Evolutionary conservation across 805 yeast genomes (phyloP), one percentile per base, ranked within the genome.

Genomic region (Cyberlindnera xishuangbannaensis): DNA sequence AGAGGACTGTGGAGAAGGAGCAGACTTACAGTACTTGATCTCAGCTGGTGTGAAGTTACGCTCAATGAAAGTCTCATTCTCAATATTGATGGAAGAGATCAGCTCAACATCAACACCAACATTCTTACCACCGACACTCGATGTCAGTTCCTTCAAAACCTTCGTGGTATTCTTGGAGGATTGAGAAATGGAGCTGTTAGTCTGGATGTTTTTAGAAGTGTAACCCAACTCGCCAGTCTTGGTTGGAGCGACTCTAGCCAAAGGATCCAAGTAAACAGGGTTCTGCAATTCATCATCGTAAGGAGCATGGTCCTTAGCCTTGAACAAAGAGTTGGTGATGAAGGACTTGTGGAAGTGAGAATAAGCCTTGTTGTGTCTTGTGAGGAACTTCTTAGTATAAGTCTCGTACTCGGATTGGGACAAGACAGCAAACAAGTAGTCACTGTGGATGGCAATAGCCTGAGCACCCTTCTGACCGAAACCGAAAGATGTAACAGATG

Each of bases 381-480:
- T 66, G 37, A 65, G 56, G 45, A 87, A 95, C 69, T 78, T 85
- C 33, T 57, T 53, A 40, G 69, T 74, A 61, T 92, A 92, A 13
- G 68, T 65, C 46, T 76, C 77, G 64, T 86, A 94, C 44, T 81
- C 73, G 25, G 65, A 58, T 62, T 75, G 73, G 55, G 79, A 80
- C 56, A 92, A 71, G 22, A 85, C 78, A 41, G 94, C 94, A 59
- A 66, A 86, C 64, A 94, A 71, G 75, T 87, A 92, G 64, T 90
- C 96, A 41, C 97, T 83, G 67, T 90, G 94, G 44, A 92, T 72
- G 36, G 78, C 83, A 59, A 92, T 65, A 30, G 95, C 96, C 63
- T 87, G 95, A 37, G 87, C 98, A 68, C 99, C 99, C 73, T 92
- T 92, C 70, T 92, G 99, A 60, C 99, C 99, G 61, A 92, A 92